These are phyloP conservation scores for Magnusiomyces ingens DNA, from an alignment of 1,139 yeast species.

Conservation along the genomic window DNA sequence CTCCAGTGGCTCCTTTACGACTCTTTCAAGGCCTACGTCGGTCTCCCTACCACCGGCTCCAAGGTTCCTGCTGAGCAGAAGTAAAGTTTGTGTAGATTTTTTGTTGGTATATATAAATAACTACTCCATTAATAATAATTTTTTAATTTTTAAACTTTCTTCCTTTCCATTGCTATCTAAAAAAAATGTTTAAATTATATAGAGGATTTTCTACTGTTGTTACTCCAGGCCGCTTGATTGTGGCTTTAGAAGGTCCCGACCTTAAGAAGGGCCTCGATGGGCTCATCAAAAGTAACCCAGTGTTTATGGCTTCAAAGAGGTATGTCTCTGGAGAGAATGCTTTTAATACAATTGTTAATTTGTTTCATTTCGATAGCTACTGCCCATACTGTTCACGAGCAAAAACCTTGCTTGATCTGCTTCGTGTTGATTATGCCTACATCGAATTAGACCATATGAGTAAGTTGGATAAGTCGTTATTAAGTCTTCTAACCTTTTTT, in stretches of 20 bases:
- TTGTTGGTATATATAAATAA: neutral
- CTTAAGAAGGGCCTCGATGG: neutral
- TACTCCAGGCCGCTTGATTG: neutral
- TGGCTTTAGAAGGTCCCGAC: neutral
- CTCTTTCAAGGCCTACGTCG: constrained; percentile 83
- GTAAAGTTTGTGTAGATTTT: neutral
- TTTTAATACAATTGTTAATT: too few relatives aligned
- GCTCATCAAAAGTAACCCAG: neutral
- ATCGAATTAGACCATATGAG: too few relatives aligned
- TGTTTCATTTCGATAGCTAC: neutral
- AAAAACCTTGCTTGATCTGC: neutral
- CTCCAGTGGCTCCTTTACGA: constrained; percentile 95
- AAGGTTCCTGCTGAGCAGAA: constrained; percentile 3
- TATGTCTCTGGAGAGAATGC: neutral
- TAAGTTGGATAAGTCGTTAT: neutral
- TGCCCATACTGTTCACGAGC: neutral
- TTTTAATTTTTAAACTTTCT: neutral
- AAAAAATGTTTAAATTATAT: neutral
- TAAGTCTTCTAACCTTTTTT: neutral
- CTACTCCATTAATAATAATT: neutral
- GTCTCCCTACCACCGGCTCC: constrained; percentile 80
- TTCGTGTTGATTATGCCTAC: too few relatives aligned
- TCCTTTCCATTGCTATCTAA: neutral
- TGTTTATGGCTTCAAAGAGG: constrained; percentile 3
- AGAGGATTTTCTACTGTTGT: neutral